Percentiles rank a stretch among this genome's conserved stretches.
phyloP scores from a whole-genome alignment of 2,329 filamentous ascomycete genomes.

The Phaeosphaeria sp. region DNA sequence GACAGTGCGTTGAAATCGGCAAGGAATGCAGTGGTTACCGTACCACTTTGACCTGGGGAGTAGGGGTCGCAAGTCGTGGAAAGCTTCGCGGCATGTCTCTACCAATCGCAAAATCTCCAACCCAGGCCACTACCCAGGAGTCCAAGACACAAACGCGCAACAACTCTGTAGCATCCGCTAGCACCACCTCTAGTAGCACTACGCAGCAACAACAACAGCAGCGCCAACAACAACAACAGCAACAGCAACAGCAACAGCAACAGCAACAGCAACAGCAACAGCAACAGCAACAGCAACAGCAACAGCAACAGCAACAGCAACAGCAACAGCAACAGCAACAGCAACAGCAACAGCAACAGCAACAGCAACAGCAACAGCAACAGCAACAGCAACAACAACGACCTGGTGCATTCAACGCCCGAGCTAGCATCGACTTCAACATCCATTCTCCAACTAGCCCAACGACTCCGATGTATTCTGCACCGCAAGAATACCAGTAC shows the following conservation, averaged over 20 bases:
- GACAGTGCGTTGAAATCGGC: slow-evolving; percentile 88
- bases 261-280: slow-evolving; percentile 16
- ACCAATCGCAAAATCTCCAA: slow-evolving; percentile 60
- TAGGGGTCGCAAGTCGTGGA: slow-evolving; percentile 92
- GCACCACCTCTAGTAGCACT: slow-evolving; percentile 23
- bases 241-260: background rate
- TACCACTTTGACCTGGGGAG: slow-evolving; percentile 94
- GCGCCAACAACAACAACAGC: background rate
- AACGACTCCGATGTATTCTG: slow-evolving; percentile 45
- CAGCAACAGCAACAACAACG: slow-evolving; percentile 18
- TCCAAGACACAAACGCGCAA: slow-evolving; percentile 32
- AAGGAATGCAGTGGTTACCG: slow-evolving; percentile 96
- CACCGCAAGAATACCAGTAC: slow-evolving; percentile 46
- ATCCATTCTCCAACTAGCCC: slow-evolving; percentile 44
- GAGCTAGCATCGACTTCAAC: slow-evolving; percentile 44
- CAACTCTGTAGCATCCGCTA: slow-evolving; percentile 29
- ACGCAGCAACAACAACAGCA: slow-evolving; percentile 34
- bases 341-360: slow-evolving; percentile 24
- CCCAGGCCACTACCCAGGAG: slow-evolving; percentile 34
- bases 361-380: slow-evolving; percentile 30
- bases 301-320: slow-evolving; percentile 30
- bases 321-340: slow-evolving; percentile 20
- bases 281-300: slow-evolving; percentile 24
- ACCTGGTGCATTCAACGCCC: slow-evolving; percentile 34
- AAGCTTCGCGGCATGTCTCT: slow-evolving; percentile 90